Evolutionary conservation across 768 basidiomycete species (phyloP).

Genomic region (Psilocybe tampanensis): DNA sequence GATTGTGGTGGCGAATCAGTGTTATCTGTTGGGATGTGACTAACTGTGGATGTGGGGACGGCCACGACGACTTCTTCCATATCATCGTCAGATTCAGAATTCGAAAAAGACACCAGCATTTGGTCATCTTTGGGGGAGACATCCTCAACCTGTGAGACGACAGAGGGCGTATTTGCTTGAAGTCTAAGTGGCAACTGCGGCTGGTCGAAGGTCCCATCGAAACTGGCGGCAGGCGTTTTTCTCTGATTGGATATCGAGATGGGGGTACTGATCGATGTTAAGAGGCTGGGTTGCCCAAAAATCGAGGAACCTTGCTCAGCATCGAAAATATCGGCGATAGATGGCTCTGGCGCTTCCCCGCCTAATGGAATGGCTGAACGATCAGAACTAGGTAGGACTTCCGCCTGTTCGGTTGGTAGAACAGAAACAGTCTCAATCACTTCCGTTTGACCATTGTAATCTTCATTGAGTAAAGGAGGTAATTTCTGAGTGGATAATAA

Average conservation of each 20-base stretch:
- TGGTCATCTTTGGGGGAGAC: neutral
- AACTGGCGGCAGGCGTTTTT: neutral
- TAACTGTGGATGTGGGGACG: neutral
- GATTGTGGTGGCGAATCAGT: neutral
- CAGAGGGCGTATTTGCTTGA: no score
- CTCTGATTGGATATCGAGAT: neutral
- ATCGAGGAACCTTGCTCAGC: neutral
- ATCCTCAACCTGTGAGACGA: no score
- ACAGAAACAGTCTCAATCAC: slow-evolving; percentile 2
- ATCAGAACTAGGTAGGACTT: slow-evolving; percentile 25
- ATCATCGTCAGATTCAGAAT: slow-evolving; percentile 31
- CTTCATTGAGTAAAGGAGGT: neutral
- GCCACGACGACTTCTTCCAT: slow-evolving; percentile 39
- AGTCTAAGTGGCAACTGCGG: no score
- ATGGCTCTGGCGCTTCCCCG: no score
- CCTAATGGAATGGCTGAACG: no score
- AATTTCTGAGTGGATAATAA: slow-evolving; percentile 18
- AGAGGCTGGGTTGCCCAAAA: neutral
- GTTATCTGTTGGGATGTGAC: neutral
- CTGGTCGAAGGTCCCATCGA: neutral
- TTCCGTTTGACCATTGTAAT: no score
- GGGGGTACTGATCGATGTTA: neutral
- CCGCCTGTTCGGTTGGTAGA: slow-evolving; percentile 34
- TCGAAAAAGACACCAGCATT: neutral
- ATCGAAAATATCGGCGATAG: no score